Evolutionary conservation across 495 filamentous ascomycete species (phyloP), one percentile per base, ranked within the genome.

Genomic region (Lindgomyces ingoldianus): DNA sequence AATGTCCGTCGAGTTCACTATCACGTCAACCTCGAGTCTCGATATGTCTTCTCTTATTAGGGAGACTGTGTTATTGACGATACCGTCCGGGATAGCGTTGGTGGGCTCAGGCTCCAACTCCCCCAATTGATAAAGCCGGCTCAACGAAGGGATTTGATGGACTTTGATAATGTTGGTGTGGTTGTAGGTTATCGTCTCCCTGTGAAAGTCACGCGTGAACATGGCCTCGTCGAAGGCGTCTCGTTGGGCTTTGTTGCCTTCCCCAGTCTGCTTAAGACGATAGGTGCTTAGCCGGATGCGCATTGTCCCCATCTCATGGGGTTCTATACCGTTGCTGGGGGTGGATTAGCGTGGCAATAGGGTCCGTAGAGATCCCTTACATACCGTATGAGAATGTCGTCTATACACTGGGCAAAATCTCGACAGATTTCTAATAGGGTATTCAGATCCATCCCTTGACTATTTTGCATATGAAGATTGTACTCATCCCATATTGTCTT

Each of bases 1-100:
- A 4, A 51, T 44, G 24, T 70, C 63, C 1, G 68, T 70, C 10
- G 68, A 70, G 42, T 64, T 70, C 22, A 63, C 62, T 16, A 70
- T 59, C 11, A 56, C 59, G 42, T 70, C 68, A 22, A 67, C 63
- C 12, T 70, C 46, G 8, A 70, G 30, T 3, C 56, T 57, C 19
- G 68, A 63, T 18, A 70, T 70, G 51, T 70, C 57, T 44, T 67
- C 60, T 25, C 48, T 47, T 18, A 67, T 29, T 1, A 70, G 16
- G 30, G 45, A 53, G 1, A 70, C 54, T 3, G 24, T 70, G 30
- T 59, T 18, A 30, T 62, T 61, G 48, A 55, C 16, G 9, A 29
- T 21, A 19, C 27, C n/a, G 25, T 48, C 50, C n/a, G 63, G 30
- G 16, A 54, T 56, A 18, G 54, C 42, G 26, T 21, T 26, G 2